Evolutionary conservation across 805 yeast genomes (phyloP), one percentile per base, ranked within the genome.

Genomic region (Cyberlindnera petersonii): DNA sequence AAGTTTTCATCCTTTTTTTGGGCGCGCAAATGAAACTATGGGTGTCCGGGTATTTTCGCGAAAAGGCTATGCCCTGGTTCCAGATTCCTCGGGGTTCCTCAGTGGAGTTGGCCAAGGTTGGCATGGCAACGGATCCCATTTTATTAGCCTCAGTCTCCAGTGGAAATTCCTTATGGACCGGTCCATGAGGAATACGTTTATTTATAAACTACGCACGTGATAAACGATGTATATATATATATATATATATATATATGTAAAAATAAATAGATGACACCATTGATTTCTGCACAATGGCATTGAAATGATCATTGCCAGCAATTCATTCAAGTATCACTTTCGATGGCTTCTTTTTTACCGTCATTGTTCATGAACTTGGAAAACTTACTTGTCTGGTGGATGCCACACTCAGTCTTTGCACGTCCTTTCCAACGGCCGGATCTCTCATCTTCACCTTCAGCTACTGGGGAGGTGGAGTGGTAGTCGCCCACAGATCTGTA

Each of bases 361-460:
- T 45, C 48, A 33, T 46, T 44, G 36, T 63, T 56, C 42, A 81
- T 57, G 51, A 64, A 83, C 54, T 84, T 71, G 0, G 84, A 77
- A 58, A 84, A 91, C 46, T 84, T 75, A 19, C 81, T 73, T 1
- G 89, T 76, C 52, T 82, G 84, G 56, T 91, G 98, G 38, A 91
- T 88, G 3, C 98, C 98, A 64, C 98, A 91, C 60, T 91, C 98
- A 1, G 96, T 87, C 67, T 91, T 91, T 9, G 78, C 72, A 58
- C 82, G 75, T 2, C 96, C 97, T 68, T 84, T 82, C 98, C 98
- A 91, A 55, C 98, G 75, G 1, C 98, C 98, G n/a, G 93, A 78
- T 48, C 98, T 75, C 61, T 91, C 98, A 56, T 91, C 97, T 58
- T 87, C 97, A 9, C 94, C 96, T 31, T 84, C 96, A 7, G 66